Conservation (phyloP, 1,139 yeast species). For the Schwanniomyces etchellsii region DNA sequence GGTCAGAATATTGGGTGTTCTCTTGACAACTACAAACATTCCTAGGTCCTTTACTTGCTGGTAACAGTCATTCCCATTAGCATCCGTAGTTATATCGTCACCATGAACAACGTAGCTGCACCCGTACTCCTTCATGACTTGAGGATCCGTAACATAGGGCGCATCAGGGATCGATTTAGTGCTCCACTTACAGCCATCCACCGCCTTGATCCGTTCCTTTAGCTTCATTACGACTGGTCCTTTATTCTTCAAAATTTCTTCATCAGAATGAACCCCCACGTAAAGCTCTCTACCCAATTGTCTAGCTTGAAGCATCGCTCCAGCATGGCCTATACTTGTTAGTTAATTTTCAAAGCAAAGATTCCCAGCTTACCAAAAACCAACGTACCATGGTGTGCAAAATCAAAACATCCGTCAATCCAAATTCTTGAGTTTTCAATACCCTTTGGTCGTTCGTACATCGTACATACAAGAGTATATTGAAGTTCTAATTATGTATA, state of each 20-base stretch:
- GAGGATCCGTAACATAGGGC: constrained; percentile 93
- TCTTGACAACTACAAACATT: constrained; percentile 80
- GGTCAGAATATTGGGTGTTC: constrained; percentile 92
- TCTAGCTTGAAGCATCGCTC: constrained; percentile 91
- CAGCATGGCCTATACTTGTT: constrained; percentile 67
- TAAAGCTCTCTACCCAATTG: constrained; percentile 67
- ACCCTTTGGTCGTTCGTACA: constrained; percentile 42
- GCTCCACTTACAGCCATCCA: constrained; percentile 88
- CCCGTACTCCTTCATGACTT: constrained; percentile 64
- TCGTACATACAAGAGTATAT: too few relatives aligned
- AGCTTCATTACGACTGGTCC: constrained; percentile 92
- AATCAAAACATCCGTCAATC: constrained; percentile 98
- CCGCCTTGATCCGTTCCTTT: constrained; percentile 75
- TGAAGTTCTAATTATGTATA: too few relatives aligned
- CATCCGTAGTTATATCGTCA: constrained; percentile 95
- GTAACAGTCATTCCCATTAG: constrained; percentile 91
- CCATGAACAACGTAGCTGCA: constrained; percentile 95
- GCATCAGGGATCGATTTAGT: constrained; percentile 69
- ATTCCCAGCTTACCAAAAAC: background rate
- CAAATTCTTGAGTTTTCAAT: constrained; percentile 53
- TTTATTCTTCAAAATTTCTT: constrained; percentile 72
- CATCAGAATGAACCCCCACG: constrained; percentile 92
- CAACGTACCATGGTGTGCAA: constrained; percentile 83
- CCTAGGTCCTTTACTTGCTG: constrained; percentile 78
- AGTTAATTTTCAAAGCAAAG: constrained; percentile 4